Evolutionary conservation across 2,329 filamentous ascomycete genomes (phyloP).

Genomic region (Dactylellina sp.): DNA sequence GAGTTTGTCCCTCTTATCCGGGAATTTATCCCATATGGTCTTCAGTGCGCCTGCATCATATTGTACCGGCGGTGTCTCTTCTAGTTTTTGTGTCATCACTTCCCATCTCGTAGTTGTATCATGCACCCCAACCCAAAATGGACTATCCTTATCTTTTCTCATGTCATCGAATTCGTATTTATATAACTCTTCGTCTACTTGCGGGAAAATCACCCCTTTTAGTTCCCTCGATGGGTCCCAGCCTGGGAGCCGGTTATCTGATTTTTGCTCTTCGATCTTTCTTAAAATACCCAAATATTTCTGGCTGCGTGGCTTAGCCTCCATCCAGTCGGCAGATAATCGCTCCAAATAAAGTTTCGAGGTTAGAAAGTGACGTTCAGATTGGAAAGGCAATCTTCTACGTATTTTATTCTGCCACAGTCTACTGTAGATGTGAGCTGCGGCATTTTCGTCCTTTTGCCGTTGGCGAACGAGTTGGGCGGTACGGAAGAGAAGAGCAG

Average conservation of each 20-base stretch:
- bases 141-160: not conserved
- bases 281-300: not conserved
- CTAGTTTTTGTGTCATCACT: no score
- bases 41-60: not conserved
- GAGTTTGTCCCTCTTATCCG: not conserved
- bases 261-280: slow-evolving; percentile 2
- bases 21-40: not conserved
- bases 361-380: not conserved
- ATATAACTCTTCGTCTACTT: not conserved
- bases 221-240: not conserved
- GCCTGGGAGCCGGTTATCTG: not conserved
- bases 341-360: not conserved
- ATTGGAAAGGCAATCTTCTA: not conserved
- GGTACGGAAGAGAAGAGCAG: slow-evolving; percentile 9
- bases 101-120: no score
- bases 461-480: slow-evolving; percentile 4
- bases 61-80: not conserved
- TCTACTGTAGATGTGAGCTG: not conserved
- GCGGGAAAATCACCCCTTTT: not conserved
- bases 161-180: not conserved
- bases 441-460: not conserved
- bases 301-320: not conserved
- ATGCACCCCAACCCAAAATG: not conserved
- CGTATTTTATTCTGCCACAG: not conserved
- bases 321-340: slow-evolving; percentile 1